Evolutionary conservation across 1,139 yeast species (phyloP), one percentile per base, ranked within the genome.

Genomic region (Hanseniaspora uvarum): DNA sequence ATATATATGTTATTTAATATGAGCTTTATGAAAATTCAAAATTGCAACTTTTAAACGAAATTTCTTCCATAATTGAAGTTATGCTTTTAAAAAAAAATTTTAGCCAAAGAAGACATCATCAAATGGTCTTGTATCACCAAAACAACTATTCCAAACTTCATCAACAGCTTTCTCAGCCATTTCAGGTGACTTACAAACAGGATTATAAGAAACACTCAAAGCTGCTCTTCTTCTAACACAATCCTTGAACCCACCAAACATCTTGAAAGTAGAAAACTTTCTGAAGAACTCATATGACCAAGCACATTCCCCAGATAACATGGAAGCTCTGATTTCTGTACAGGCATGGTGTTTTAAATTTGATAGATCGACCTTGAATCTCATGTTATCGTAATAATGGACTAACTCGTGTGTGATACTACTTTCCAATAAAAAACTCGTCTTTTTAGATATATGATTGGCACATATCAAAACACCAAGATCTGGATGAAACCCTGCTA

Each of bases 301-400:
- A 37, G 97, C 77, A 68, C 99, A 92, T 65, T 92, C 99, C 8
- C 99, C 99, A 63, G 95, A 85, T 38, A 92, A 73, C 64, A 86
- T 83, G 14, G 94, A 83, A 0, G 98, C 98, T 57, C 99, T 74
- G 53, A 92, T 87, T 69, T 92, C 98, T 0, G 96, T 83, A 68
- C 98, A 94, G 0, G 98, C 98, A 66, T 92, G 98, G 64, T 92
- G 98, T 63, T 80, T 79, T 64, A 94, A 72, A 67, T 92, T 79
- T 55, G 75, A 66, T 81, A 95, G 83, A 66, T 92, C 85, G 10
- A 92, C 87, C 54, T 86, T 74, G 71, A 94, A 92, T 66, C 87
- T 83, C 60, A 87, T 73, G 64, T 88, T 83, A 68, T 92, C 99
- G 68, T 87, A 92, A 54, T 89, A 94, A 68, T 92, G 99, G 23